A percentile compares a stretch with the other conserved stretches of the same genome.
Evolutionary conservation across 2,329 filamentous ascomycete species (phyloP).

Genomic region (Blastomyces parvus): DNA sequence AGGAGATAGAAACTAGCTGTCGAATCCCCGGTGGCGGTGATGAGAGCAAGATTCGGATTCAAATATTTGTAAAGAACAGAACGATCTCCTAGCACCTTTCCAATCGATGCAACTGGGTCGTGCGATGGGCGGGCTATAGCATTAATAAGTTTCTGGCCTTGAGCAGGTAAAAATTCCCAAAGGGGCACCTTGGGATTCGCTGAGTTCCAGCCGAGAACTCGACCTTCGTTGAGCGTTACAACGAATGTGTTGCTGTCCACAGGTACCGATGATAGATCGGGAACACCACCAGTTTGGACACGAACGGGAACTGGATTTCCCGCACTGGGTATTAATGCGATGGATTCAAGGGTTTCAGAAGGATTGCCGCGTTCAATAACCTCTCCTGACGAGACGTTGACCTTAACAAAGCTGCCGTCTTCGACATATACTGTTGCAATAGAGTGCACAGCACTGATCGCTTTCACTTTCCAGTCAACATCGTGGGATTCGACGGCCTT

Average conservation of each 20-base stretch:
- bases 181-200: constrained; percentile 34
- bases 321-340: constrained; percentile 24
- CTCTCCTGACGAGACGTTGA: constrained; percentile 38
- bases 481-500: constrained; percentile 52
- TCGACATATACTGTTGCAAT: constrained; percentile 50
- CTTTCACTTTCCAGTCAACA: constrained; percentile 56
- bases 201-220: constrained; percentile 36
- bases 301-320: constrained; percentile 22
- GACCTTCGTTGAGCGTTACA: constrained; percentile 33
- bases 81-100: constrained; percentile 81
- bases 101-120: constrained; percentile 89
- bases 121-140: constrained; percentile 61
- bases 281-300: constrained; percentile 29
- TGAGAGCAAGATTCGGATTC: constrained; percentile 72
- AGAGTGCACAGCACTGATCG: constrained; percentile 55
- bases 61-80: constrained; percentile 97
- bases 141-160: constrained; percentile 57
- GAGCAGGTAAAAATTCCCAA: constrained; percentile 65
- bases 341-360: constrained; percentile 24
- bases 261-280: constrained; percentile 22
- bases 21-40: constrained; percentile 57
- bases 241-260: constrained; percentile 29
- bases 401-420: constrained; percentile 52
- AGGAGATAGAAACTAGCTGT: constrained; percentile 67
- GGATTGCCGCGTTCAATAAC: constrained; percentile 27